A percentile compares a stretch with the other conserved stretches of the same genome.
phyloP scores from a whole-genome alignment of 228 moss, liverwort and hornwort genomes.

The Sphagnum magellanicum region DNA sequence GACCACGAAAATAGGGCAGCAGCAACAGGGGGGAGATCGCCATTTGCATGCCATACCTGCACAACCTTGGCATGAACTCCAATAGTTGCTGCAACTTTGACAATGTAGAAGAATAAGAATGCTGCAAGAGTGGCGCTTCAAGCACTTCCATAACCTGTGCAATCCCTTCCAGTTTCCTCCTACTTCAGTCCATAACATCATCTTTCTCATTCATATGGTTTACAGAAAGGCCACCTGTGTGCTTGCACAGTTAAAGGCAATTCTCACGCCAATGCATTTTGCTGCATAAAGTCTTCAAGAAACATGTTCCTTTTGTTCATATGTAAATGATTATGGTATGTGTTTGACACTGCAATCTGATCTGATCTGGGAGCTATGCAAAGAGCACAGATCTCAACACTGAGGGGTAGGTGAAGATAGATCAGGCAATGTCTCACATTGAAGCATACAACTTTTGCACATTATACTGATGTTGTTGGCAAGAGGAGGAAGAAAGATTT shows the following conservation, averaged over 20 bases:
- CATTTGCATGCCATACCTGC: conserved; percentile 28
- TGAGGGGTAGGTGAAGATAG: too few species aligned
- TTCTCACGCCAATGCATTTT: background rate
- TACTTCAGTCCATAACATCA: conserved; percentile 63
- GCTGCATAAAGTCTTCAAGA: background rate
- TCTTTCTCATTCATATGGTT: conserved; percentile 67
- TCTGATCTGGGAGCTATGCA: too few species aligned
- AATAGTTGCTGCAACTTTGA: conserved; percentile 75
- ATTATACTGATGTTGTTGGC: too few species aligned
- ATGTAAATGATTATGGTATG: background rate
- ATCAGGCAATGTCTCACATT: too few species aligned
- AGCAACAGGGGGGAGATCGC: too few species aligned
- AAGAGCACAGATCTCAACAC: too few species aligned
- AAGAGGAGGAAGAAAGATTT: too few species aligned
- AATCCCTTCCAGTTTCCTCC: conserved; percentile 80
- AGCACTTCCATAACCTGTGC: conserved; percentile 81
- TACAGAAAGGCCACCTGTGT: conserved; percentile 54
- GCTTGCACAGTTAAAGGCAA: background rate
- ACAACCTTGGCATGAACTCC: conserved; percentile 75
- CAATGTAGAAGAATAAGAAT: conserved; percentile 59
- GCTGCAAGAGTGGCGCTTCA: conserved; percentile 77
- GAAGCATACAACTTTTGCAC: too few species aligned
- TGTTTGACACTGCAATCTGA: too few species aligned
- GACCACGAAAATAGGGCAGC: too few species aligned
- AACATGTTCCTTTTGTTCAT: background rate